Conservation (phyloP, 78 protist genomes). For the Diacronema lutheri region DNA sequence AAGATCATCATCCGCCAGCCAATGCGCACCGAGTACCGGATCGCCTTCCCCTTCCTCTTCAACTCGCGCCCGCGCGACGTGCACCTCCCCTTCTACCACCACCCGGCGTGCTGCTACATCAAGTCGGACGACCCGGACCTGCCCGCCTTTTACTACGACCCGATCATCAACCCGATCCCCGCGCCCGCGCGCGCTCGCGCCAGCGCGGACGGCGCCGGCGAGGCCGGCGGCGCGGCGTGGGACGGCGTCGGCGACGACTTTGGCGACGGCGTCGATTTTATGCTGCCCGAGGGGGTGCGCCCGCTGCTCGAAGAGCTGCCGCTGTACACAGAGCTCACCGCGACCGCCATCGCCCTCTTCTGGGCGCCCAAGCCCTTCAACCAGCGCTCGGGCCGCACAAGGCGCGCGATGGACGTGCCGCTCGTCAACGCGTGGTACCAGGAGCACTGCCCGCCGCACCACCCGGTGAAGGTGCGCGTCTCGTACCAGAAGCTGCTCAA, state of each 20-base stretch:
- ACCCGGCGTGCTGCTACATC: constrained; percentile 77
- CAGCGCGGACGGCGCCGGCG: constrained; percentile 26
- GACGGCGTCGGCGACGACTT: constrained; percentile 53
- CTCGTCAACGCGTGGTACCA: constrained; percentile 77
- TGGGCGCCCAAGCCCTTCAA: constrained; percentile 98
- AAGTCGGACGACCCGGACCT: constrained; percentile 90
- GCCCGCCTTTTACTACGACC: constrained; percentile 93
- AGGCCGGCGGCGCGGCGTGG: not conserved
- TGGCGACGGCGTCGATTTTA: constrained; percentile 51
- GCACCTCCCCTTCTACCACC: constrained; percentile 70
- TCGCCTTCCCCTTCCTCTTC: constrained; percentile 98
- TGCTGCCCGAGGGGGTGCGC: constrained; percentile 56
- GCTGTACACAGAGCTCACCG: constrained; percentile 85
- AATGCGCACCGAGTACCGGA: constrained; percentile 95
- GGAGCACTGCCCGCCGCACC: constrained; percentile 93
- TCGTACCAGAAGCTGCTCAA: constrained; percentile 97
- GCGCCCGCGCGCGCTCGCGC: not conserved
- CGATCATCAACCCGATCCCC: constrained; percentile 91
- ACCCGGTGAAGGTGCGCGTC: constrained; percentile 96
- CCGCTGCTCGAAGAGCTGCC: constrained; percentile 64
- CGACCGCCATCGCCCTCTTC: constrained; percentile 86
- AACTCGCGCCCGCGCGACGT: constrained; percentile 93
- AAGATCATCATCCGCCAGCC: constrained; percentile 95
- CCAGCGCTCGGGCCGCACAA: constrained; percentile 82
- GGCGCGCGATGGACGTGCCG: constrained; percentile 95